Conservation (phyloP, 352 stramenopile species). For the Phytophthora kernoviae region DNA sequence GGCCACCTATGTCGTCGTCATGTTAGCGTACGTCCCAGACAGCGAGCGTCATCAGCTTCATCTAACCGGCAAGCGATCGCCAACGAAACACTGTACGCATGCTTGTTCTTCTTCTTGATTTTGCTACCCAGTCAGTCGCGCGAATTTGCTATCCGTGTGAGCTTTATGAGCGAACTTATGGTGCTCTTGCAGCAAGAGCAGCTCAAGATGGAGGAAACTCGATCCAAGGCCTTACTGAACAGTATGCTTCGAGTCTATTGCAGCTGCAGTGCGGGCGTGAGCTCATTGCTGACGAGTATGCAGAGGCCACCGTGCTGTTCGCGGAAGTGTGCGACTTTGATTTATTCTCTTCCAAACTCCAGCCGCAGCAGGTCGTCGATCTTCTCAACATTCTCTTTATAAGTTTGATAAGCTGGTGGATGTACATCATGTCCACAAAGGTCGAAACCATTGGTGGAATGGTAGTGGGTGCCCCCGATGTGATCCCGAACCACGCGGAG, state of each 20-base stretch:
- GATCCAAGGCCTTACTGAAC: slow-evolving; percentile 80
- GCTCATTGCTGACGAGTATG: slow-evolving; percentile 86
- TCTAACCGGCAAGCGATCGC: slow-evolving; percentile 52
- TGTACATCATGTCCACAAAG: slow-evolving; percentile 89
- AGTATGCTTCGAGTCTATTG: slow-evolving; percentile 83
- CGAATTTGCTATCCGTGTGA: slow-evolving; percentile 82
- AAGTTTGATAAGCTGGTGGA: slow-evolving; percentile 90
- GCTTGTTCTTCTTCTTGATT: slow-evolving; percentile 84
- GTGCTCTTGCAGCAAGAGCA: slow-evolving; percentile 82
- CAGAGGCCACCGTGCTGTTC: slow-evolving; percentile 77
- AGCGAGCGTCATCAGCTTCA: slow-evolving; percentile 23
- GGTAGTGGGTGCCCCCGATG: slow-evolving; percentile 80
- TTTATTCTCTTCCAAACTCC: slow-evolving; percentile 77
- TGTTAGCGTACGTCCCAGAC: slow-evolving; percentile 66
- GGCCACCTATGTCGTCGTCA: slow-evolving; percentile 70
- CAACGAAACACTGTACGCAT: slow-evolving; percentile 81
- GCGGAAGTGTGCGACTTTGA: slow-evolving; percentile 87
- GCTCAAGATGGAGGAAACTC: slow-evolving; percentile 80
- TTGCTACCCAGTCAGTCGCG: slow-evolving; percentile 74
- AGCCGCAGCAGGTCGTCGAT: slow-evolving; percentile 86
- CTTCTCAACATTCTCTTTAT: slow-evolving; percentile 89
- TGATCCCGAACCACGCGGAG: slow-evolving; percentile 75
- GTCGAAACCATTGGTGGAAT: slow-evolving; percentile 93
- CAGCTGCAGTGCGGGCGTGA: slow-evolving; percentile 79
- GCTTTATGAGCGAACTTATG: slow-evolving; percentile 88